These are phyloP conservation scores for Jatropha podagrica DNA, from an alignment of 441 rosid species.

Conservation along the genomic window DNA sequence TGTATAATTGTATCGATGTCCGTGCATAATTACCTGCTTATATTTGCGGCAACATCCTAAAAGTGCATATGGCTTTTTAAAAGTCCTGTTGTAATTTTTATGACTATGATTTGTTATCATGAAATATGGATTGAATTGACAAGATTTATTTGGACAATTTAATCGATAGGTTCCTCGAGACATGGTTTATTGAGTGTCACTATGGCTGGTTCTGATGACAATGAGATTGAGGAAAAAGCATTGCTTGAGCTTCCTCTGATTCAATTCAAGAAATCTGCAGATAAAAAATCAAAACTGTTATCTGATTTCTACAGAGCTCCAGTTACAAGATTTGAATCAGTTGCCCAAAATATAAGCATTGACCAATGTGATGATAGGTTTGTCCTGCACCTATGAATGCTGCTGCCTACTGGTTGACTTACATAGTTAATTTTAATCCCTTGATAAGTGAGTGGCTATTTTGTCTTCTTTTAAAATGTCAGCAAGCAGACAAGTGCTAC, in stretches of 20 bases:
- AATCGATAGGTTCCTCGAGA: slow-evolving; percentile 26
- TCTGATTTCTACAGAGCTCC: slow-evolving; percentile 15
- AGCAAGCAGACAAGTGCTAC: slow-evolving; percentile 13
- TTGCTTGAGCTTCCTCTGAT: slow-evolving; percentile 17
- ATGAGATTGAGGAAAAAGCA: slow-evolving; percentile 12
- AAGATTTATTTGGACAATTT: background rate
- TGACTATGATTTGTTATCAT: background rate
- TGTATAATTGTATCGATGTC: background rate
- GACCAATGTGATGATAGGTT: slow-evolving; percentile 25
- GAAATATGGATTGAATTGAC: background rate
- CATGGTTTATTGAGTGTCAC: slow-evolving; percentile 20
- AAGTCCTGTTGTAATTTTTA: background rate
- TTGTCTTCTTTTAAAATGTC: background rate
- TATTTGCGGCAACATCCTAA: background rate
- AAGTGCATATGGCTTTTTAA: background rate
- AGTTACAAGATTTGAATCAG: slow-evolving; percentile 17
- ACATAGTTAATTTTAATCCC: background rate
- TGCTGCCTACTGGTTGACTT: background rate
- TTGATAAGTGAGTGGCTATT: background rate
- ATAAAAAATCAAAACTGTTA: slow-evolving; percentile 7
- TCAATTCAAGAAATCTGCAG: slow-evolving; percentile 18
- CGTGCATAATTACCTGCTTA: background rate
- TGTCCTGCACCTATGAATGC: slow-evolving; percentile 13
- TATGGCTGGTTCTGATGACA: slow-evolving; percentile 11
- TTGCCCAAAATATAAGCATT: slow-evolving; percentile 6